Evolutionary conservation across 805 yeast species (phyloP).

Genomic region (Candida boleticola): DNA sequence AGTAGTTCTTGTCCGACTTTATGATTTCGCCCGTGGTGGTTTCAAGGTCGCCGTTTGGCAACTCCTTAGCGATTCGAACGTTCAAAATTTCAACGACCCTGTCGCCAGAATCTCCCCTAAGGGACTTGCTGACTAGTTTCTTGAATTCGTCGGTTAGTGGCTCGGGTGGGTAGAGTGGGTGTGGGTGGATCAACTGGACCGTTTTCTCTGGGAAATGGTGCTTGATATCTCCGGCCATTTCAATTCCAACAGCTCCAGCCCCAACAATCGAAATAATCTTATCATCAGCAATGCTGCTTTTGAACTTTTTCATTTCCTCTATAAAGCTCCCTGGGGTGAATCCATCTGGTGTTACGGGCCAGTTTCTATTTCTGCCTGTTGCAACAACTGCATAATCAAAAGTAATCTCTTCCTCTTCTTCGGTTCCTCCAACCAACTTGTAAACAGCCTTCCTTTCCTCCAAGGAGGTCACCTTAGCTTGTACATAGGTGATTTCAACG

Average conservation of each 20-base stretch:
- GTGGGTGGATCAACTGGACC: constrained; percentile 40
- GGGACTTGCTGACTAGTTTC: constrained; percentile 22
- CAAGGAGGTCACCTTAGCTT: constrained; percentile 30
- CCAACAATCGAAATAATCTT: constrained; percentile 43
- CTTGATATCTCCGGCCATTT: constrained; percentile 41
- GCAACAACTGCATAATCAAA: constrained; percentile 51
- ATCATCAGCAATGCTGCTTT: constrained; percentile 28
- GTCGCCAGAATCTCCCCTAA: constrained; percentile 23
- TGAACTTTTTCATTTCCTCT: constrained; percentile 40
- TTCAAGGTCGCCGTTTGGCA: constrained; percentile 22
- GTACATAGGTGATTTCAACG: constrained; percentile 28
- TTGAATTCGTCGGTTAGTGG: constrained; percentile 31
- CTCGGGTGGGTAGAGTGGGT: constrained; percentile 36
- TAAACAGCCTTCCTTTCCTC: constrained; percentile 24
- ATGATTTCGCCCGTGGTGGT: constrained; percentile 28
- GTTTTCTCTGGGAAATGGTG: constrained; percentile 27
- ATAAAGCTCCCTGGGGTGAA: constrained; percentile 32
- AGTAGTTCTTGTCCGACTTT: constrained; percentile 29
- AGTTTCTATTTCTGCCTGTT: constrained; percentile 48
- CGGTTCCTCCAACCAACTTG: constrained; percentile 12
- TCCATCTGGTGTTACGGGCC: constrained; percentile 57
- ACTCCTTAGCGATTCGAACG: constrained; percentile 29
- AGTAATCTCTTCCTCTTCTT: constrained; percentile 13
- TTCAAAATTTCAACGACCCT: constrained; percentile 30
- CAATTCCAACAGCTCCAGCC: constrained; percentile 45